These are phyloP conservation scores for Lipomyces oligophaga DNA, from an alignment of 805 yeast species.

Conservation along the genomic window DNA sequence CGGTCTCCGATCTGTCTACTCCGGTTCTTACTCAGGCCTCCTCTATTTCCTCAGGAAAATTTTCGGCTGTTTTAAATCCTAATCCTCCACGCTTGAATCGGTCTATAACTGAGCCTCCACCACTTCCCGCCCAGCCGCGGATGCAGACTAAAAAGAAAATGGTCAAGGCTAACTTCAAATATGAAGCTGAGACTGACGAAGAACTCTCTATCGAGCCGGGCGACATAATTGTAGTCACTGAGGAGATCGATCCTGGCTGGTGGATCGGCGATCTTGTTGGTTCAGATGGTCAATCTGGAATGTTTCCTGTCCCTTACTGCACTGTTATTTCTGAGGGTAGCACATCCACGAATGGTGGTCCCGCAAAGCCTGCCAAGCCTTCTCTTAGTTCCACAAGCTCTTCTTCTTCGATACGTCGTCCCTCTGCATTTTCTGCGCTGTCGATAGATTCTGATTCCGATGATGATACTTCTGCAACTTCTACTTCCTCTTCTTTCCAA, in stretches of 20 bases:
- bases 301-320: conserved; percentile 30
- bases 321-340: conserved; percentile 27
- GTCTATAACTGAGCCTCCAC: conserved; percentile 25
- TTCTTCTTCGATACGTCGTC: conserved; percentile 3
- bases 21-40: not conserved
- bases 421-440: conserved; percentile 8
- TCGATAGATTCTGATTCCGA: conserved; percentile 1
- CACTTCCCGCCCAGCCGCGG: conserved; percentile 23
- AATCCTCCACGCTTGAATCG: conserved; percentile 24
- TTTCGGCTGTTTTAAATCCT: conserved; percentile 17
- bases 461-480: conserved; percentile 1
- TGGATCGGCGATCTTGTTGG: conserved; percentile 28
- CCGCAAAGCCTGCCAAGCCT: conserved; percentile 20
- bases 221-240: conserved; percentile 26
- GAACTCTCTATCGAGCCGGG: conserved; percentile 29
- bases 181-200: conserved; percentile 30
- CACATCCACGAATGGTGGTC: not conserved
- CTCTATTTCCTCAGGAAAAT: conserved; percentile 19
- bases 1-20: not conserved
- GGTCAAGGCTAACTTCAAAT: conserved; percentile 25
- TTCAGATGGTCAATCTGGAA: conserved; percentile 21
- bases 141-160: conserved; percentile 18
- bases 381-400: conserved; percentile 1
- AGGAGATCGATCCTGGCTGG: conserved; percentile 30
- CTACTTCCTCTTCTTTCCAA: conserved; percentile 21